Conservation (phyloP, 257 asterid genomes). For the Lycium ferocissimum region DNA sequence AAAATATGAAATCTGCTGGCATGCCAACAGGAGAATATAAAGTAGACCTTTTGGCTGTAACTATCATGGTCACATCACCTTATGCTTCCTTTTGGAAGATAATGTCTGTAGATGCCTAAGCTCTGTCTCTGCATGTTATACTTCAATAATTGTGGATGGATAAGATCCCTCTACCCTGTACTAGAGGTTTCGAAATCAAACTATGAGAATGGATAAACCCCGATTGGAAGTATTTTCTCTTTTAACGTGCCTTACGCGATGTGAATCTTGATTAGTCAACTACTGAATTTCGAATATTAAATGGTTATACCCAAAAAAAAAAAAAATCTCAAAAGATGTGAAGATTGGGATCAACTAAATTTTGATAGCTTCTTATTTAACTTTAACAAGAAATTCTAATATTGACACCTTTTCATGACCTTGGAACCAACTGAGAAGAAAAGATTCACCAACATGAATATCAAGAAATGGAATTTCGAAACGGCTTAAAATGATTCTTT, state of each 20-base stretch:
- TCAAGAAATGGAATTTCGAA: neutral
- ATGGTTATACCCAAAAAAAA: neutral
- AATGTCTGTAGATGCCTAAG: constrained; percentile 14
- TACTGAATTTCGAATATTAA: neutral
- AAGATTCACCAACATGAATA: neutral
- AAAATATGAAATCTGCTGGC: neutral
- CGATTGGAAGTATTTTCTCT: neutral
- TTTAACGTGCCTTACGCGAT: neutral
- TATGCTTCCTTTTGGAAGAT: constrained; percentile 19
- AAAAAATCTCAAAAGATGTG: neutral
- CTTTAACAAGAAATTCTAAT: neutral
- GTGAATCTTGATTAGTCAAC: neutral
- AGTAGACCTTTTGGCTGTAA: neutral
- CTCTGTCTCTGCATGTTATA: neutral
- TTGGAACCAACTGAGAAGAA: neutral
- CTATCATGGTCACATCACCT: constrained; percentile 16
- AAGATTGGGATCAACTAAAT: neutral
- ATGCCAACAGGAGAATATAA: constrained; percentile 17
- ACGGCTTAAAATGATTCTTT: neutral
- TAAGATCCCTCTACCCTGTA: neutral
- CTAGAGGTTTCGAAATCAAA: too few species aligned
- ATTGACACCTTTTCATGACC: neutral
- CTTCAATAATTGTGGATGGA: too few species aligned
- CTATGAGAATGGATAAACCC: neutral
- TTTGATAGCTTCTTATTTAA: neutral